phyloP scores from a whole-genome alignment of 169 alveolate species.

The Babesia microti region DNA sequence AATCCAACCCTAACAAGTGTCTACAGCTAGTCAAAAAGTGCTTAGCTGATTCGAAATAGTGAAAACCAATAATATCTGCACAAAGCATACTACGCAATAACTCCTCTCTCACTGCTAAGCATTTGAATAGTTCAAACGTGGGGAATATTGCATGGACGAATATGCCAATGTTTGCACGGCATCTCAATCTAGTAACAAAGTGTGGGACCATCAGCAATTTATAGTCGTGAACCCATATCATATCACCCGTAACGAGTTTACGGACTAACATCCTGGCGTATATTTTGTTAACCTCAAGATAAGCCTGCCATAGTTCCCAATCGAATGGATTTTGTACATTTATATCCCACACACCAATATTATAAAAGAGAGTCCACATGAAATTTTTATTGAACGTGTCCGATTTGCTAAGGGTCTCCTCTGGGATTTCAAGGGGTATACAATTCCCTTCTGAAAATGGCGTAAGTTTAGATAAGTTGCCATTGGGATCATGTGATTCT shows the following conservation, averaged over 20 bases:
- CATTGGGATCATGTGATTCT: background rate
- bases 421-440: constrained; percentile 41
- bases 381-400: constrained; percentile 26
- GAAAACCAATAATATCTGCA: constrained; percentile 88
- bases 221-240: constrained; percentile 85
- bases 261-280: constrained; percentile 46
- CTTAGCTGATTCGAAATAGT: constrained; percentile 81
- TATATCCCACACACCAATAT: constrained; percentile 56
- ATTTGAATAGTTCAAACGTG: constrained; percentile 72
- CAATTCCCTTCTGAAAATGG: constrained; percentile 27
- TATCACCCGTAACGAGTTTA: constrained; percentile 27
- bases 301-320: constrained; percentile 63
- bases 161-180: constrained; percentile 73
- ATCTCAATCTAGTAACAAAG: constrained; percentile 55
- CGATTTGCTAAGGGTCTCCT: constrained; percentile 6
- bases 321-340: constrained; percentile 52
- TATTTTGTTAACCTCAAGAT: constrained; percentile 47
- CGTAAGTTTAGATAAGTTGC: background rate
- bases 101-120: constrained; percentile 79
- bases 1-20: constrained; percentile 76
- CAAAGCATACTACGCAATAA: constrained; percentile 79
- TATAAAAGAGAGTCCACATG: constrained; percentile 55
- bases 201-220: constrained; percentile 74
- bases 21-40: constrained; percentile 74
- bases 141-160: constrained; percentile 90